Evolutionary conservation across 805 yeast genomes (phyloP), one percentile per base, ranked within the genome.

Genomic region (Kodamaea neixiangensis): DNA sequence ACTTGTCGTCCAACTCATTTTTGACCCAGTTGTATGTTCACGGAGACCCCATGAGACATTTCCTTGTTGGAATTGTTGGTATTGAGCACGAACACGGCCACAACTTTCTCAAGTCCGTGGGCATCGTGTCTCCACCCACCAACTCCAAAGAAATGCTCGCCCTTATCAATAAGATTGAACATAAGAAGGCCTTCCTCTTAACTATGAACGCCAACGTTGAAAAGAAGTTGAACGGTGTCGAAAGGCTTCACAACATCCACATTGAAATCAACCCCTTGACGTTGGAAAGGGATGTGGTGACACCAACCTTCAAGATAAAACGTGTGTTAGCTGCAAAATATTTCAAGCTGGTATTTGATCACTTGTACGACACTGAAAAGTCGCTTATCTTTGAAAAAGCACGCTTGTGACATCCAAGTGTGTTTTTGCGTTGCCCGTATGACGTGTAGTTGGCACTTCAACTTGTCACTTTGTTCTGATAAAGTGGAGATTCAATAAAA

Each of bases 211-310:
- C 43, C n/a, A 47, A 60, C 14, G 65, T 66, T 4, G 57, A 53
- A 7, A 43, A 20, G 7, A 53, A 55, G 40, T 52, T 72, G 22
- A 61, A 59, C 47, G 67, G 72, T 2, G 56, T 63, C 50, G 76
- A 74, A 58, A 65, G 65, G 11, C 51, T 72, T 22, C 73, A 71
- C 54, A 65, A 67, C 42, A 55, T 68, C 38, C 57, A 54, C 35
- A 53, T 64, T 19, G 67, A 63, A n/a, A 57, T 65, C 49, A 64
- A 67, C 44, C 74, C 72, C 9, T 60, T 72, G 58, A 56, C 57
- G 7, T 51, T 56, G 31, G 60, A 56, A 46, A 44, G 59, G 5
- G 49, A 56, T 39, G 61, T 58, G 35, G 59, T 58, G 11, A 58
- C 61, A 2, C 61, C 61, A 2, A 58, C 60, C 6, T 46, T 48